Evolutionary conservation across 2,329 filamentous ascomycete genomes (phyloP).

Genomic region (Zymoseptoria ardabiliae): DNA sequence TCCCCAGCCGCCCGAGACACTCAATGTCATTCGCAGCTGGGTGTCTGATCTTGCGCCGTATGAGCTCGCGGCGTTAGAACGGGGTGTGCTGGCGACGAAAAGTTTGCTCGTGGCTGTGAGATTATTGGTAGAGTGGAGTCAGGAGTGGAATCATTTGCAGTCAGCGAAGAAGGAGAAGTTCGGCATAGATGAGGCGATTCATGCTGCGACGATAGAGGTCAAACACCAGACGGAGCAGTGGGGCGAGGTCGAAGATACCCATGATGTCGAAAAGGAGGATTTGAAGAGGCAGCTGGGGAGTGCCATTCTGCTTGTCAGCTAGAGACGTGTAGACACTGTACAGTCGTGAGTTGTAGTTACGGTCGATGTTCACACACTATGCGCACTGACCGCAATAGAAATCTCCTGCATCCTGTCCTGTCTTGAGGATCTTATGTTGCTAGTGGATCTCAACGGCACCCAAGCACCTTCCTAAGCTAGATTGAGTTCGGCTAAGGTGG

Average conservation of each 20-base stretch:
- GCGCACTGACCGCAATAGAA: too few relatives aligned
- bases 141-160: conserved; percentile 54
- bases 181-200: conserved; percentile 74
- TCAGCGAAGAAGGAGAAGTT: conserved; percentile 46
- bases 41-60: conserved; percentile 62
- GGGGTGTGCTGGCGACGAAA: conserved; percentile 78
- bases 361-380: too few relatives aligned
- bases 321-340: not conserved
- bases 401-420: too few relatives aligned
- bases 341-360: too few relatives aligned
- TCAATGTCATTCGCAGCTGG: conserved; percentile 72
- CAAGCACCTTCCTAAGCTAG: not conserved
- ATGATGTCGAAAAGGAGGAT: conserved; percentile 93
- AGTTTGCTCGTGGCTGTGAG: conserved; percentile 71
- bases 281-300: conserved; percentile 80
- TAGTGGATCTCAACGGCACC: not conserved
- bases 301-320: conserved; percentile 65
- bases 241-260: conserved; percentile 97
- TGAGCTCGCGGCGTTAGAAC: conserved; percentile 81
- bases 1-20: conserved; percentile 66
- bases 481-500: not conserved
- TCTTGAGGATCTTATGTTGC: too few relatives aligned
- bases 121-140: conserved; percentile 80
- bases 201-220: conserved; percentile 74
- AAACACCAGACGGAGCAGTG: conserved; percentile 83